Conservation (phyloP, 108 stramenopile genomes). For the Stephanodiscus triporus region DNA sequence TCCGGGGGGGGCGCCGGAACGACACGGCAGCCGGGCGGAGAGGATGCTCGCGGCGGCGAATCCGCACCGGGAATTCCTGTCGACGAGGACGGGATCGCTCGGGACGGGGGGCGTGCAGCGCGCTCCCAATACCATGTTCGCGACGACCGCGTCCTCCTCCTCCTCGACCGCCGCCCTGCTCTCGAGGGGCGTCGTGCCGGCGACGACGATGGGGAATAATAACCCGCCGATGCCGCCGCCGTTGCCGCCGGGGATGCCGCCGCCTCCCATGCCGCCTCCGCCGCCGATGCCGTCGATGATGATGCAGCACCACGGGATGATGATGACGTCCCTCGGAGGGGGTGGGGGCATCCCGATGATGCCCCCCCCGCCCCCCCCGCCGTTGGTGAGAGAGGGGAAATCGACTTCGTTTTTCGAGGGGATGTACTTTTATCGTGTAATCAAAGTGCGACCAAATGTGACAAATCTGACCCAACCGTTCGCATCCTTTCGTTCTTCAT, state of each 20-base stretch:
- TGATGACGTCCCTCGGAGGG: not conserved
- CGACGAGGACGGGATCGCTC: slow-evolving; percentile 43
- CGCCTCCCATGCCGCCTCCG: slow-evolving; percentile 21
- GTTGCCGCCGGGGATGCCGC: slow-evolving; percentile 19
- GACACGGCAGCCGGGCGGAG: slow-evolving; percentile 98
- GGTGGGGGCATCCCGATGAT: slow-evolving; percentile 1
- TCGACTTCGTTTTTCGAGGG: not conserved
- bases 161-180: slow-evolving; percentile 24
- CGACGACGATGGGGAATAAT: slow-evolving; percentile 9
- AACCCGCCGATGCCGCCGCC: slow-evolving; percentile 17
- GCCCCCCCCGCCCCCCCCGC: slow-evolving; percentile 25
- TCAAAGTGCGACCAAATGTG: too few relatives aligned
- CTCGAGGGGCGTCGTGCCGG: slow-evolving; percentile 8
- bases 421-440: not conserved
- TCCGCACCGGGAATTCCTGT: slow-evolving; percentile 52
- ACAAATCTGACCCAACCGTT: not conserved
- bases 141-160: slow-evolving; percentile 28
- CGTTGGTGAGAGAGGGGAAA: not conserved
- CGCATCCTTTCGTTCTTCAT: not conserved
- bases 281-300: slow-evolving; percentile 18
- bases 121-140: slow-evolving; percentile 51
- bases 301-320: not conserved
- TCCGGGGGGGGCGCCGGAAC: slow-evolving; percentile 73
- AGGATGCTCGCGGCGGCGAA: slow-evolving; percentile 93
- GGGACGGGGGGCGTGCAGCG: slow-evolving; percentile 44